phyloP scores from a whole-genome alignment of 768 basidiomycete species.

The Suillus placidus region DNA sequence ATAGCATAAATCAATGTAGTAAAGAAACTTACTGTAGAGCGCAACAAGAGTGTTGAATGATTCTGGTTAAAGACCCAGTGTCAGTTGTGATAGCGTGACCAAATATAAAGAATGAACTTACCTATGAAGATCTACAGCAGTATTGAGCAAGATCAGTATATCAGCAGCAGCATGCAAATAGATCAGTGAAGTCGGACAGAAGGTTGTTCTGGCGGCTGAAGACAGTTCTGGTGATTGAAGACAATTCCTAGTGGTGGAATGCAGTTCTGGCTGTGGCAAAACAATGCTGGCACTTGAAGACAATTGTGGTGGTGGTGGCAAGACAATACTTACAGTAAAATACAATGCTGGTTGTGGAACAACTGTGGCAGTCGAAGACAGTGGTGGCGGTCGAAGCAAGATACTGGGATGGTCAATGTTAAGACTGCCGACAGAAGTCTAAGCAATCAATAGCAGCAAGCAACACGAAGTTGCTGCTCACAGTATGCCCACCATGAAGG shows the following conservation, averaged over 20 bases:
- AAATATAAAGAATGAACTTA: background rate
- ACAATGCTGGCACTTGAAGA: background rate
- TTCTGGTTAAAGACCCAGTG: background rate
- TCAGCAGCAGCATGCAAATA: too few relatives aligned
- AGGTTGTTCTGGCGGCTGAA: too few relatives aligned
- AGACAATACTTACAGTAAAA: background rate
- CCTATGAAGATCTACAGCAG: too few relatives aligned
- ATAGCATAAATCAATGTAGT: background rate
- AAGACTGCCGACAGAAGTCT: background rate
- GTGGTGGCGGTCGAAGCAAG: too few relatives aligned
- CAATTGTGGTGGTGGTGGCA: background rate
- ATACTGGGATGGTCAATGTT: too few relatives aligned
- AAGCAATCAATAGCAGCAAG: background rate
- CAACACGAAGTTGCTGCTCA: background rate
- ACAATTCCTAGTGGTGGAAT: background rate
- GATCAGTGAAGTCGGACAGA: too few relatives aligned
- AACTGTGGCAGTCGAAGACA: too few relatives aligned
- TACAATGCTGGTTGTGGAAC: too few relatives aligned
- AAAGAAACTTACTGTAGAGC: background rate
- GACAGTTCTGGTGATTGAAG: background rate
- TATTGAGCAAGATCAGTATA: too few relatives aligned
- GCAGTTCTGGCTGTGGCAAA: background rate
- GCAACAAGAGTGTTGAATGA: background rate
- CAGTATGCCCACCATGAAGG: background rate
- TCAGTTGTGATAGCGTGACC: background rate